Percentiles rank a stretch among this genome's conserved stretches.
These are phyloP conservation scores for Microcos paniculata DNA, from an alignment of 345 rosid species.

Conservation along the genomic window DNA sequence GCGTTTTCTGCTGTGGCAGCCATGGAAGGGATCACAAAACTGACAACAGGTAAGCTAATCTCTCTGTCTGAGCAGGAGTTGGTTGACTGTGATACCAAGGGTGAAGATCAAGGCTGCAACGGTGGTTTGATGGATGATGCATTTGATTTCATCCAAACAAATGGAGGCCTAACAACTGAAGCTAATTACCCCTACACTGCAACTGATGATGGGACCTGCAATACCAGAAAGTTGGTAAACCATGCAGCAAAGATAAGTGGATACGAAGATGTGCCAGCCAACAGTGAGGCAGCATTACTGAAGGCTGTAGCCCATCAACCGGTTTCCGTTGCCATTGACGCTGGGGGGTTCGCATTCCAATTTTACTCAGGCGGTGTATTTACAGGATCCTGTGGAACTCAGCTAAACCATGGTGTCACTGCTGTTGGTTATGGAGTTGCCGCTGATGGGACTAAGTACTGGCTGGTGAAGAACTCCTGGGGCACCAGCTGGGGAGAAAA, in stretches of 20 bases:
- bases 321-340: slow-evolving; percentile 65
- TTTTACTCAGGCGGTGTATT: slow-evolving; percentile 27
- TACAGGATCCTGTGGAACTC: too few relatives aligned
- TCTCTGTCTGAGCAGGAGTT: too few relatives aligned
- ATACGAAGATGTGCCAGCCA: slow-evolving; percentile 28
- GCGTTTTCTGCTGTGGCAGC: slow-evolving; percentile 50
- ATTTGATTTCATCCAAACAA: slow-evolving; percentile 73
- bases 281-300: slow-evolving; percentile 26
- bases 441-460: not conserved
- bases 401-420: not conserved
- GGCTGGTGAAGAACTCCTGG: too few relatives aligned
- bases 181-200: slow-evolving; percentile 74
- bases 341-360: slow-evolving; percentile 67
- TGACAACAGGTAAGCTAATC: too few relatives aligned
- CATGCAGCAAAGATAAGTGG: slow-evolving; percentile 27
- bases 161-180: slow-evolving; percentile 77
- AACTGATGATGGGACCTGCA: slow-evolving; percentile 55
- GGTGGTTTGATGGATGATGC: slow-evolving; percentile 96
- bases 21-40: too few relatives aligned
- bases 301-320: slow-evolving; percentile 70
- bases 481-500: not conserved
- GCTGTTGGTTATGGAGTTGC: not conserved
- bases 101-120: too few relatives aligned
- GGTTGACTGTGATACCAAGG: too few relatives aligned
- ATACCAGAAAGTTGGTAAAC: slow-evolving; percentile 35